phyloP scores from a whole-genome alignment of 768 basidiomycete genomes.

The Xerocomellus dryophilus region DNA sequence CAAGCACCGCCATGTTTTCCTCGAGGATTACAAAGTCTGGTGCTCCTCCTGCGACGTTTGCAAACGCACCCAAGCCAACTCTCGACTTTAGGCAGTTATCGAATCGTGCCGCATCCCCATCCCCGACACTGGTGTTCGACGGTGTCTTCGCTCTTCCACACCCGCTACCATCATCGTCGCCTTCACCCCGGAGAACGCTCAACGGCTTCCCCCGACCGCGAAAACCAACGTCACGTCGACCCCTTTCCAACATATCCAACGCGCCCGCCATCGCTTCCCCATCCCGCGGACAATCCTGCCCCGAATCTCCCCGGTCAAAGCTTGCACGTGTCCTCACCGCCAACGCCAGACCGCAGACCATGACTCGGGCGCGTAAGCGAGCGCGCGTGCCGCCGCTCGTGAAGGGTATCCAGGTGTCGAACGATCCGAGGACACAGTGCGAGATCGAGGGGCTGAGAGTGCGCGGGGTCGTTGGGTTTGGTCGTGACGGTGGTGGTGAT shows the following conservation, averaged over 20 bases:
- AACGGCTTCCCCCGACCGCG: not conserved
- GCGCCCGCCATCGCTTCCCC: not conserved
- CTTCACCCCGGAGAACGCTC: not conserved
- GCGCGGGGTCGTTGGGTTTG: not conserved
- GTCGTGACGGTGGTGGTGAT: not conserved
- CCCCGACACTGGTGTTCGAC: conserved; percentile 20
- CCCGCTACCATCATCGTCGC: not conserved
- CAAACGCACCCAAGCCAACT: not conserved
- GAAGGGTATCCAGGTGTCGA: conserved; percentile 1
- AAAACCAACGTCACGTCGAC: not conserved
- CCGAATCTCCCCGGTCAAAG: conserved; percentile 21
- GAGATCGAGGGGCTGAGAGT: conserved; percentile 9
- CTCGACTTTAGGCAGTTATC: not conserved
- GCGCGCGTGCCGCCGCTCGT: not conserved
- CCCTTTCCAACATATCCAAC: not conserved
- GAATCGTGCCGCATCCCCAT: conserved; percentile 2
- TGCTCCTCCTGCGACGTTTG: not conserved
- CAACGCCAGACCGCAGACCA: not conserved
- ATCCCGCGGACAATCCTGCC: not conserved
- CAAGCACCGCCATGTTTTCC: not conserved
- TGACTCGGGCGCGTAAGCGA: not conserved
- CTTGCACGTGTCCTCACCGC: conserved; percentile 19
- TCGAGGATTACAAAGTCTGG: not conserved
- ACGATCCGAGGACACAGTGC: not conserved
- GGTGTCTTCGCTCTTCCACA: conserved; percentile 21